Evolutionary conservation across 2,329 filamentous ascomycete species (phyloP).

Genomic region (Coniella lustricola): DNA sequence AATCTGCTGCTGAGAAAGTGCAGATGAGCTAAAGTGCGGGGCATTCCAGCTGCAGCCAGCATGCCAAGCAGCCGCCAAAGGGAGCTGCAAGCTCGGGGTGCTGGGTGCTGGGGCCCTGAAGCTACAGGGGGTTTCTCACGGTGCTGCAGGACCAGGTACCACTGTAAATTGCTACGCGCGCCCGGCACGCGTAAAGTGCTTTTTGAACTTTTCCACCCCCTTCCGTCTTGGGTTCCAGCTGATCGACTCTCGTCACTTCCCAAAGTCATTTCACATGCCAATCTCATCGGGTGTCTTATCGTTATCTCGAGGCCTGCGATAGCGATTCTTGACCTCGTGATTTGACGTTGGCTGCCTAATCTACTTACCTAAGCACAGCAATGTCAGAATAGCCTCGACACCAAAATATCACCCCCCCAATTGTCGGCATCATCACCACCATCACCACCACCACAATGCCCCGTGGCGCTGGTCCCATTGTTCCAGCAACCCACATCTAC

Average conservation of each 20-base stretch:
- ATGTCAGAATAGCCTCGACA: not conserved
- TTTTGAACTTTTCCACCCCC: no score
- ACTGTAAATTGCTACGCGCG: not conserved
- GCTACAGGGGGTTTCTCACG: not conserved
- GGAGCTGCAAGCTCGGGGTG: not conserved
- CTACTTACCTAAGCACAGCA: not conserved
- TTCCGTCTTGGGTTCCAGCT: no score
- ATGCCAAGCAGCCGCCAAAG: no score
- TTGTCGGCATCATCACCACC: no score
- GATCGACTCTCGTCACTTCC: no score
- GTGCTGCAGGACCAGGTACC: no score
- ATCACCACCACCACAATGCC: conserved; percentile 21
- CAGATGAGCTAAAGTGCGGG: not conserved
- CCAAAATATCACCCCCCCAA: not conserved
- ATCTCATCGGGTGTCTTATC: no score
- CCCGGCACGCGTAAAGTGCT: not conserved
- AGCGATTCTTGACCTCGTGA: no score
- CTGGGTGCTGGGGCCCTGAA: not conserved
- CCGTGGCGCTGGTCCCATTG: not conserved
- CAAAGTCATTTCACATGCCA: no score
- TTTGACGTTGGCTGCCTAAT: no score
- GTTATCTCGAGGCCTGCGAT: no score
- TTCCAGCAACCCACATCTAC: conserved; percentile 39
- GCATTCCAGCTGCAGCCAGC: not conserved
- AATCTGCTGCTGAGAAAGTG: not conserved